Conservation (phyloP, 768 basidiomycete genomes). For the Amanita subjunquillea region DNA sequence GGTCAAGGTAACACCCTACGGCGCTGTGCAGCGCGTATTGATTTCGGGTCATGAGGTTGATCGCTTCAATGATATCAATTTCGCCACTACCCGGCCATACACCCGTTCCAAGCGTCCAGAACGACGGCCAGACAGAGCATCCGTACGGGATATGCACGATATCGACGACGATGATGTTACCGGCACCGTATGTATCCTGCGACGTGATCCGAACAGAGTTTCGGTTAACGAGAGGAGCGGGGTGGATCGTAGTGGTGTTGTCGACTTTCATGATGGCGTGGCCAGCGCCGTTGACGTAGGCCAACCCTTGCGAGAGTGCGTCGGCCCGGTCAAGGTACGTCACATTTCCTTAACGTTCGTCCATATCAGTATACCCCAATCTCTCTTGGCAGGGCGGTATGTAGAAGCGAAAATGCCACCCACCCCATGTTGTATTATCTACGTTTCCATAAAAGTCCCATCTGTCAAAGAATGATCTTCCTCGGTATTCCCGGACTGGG, state of each 20-base stretch:
- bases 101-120: slow-evolving; percentile 33
- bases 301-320: slow-evolving; percentile 38
- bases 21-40: slow-evolving; percentile 75
- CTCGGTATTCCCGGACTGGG: slow-evolving; percentile 34
- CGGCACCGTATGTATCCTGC: slow-evolving; percentile 29
- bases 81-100: slow-evolving; percentile 37
- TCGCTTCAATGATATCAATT: slow-evolving; percentile 70
- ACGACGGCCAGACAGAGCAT: slow-evolving; percentile 43
- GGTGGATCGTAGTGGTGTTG: slow-evolving; percentile 43
- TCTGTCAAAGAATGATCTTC: slow-evolving; percentile 39
- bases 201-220: slow-evolving; percentile 43
- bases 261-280: slow-evolving; percentile 70
- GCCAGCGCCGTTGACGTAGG: slow-evolving; percentile 49
- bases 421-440: slow-evolving; percentile 38
- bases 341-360: slow-evolving; percentile 39
- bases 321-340: slow-evolving; percentile 41
- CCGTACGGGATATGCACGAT: slow-evolving; percentile 38
- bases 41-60: slow-evolving; percentile 61
- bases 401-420: slow-evolving; percentile 2
- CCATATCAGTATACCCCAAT: too few species aligned
- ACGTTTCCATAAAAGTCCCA: slow-evolving; percentile 44
- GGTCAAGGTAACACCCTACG: slow-evolving; percentile 26
- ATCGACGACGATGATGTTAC: slow-evolving; percentile 35
- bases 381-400: not conserved
- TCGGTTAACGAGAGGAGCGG: slow-evolving; percentile 16